phyloP scores from a whole-genome alignment of 2,329 filamentous ascomycete species.

The Ascochyta viciae-villosae region DNA sequence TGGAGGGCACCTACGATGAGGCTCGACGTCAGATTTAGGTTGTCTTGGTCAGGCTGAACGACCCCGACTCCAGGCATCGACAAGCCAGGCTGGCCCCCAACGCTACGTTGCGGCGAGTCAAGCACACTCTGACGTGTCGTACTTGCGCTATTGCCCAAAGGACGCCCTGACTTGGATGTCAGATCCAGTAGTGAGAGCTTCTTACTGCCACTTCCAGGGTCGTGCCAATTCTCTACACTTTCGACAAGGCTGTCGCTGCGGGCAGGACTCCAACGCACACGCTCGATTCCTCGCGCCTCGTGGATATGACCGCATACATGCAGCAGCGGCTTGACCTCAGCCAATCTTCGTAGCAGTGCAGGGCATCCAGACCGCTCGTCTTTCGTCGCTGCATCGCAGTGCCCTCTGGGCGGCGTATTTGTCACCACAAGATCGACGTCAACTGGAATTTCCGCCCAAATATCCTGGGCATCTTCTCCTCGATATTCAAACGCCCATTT shows the following conservation, averaged over 20 bases:
- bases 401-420: constrained; percentile 69
- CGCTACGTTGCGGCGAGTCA: constrained; percentile 18
- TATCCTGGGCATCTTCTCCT: constrained; percentile 45
- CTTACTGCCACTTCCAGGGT: constrained; percentile 63
- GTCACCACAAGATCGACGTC: constrained; percentile 72
- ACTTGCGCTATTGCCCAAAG: constrained; percentile 27
- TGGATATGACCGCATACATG: constrained; percentile 78
- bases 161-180: constrained; percentile 50
- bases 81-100: constrained; percentile 30
- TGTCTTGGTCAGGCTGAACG: constrained; percentile 29
- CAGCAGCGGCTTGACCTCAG: constrained; percentile 67
- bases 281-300: constrained; percentile 68
- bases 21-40: constrained; percentile 33
- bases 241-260: constrained; percentile 24
- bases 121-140: constrained; percentile 36
- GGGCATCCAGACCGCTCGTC: constrained; percentile 63
- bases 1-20: constrained; percentile 24
- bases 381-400: constrained; percentile 59
- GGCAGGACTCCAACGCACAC: constrained; percentile 65
- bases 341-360: constrained; percentile 63
- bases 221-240: constrained; percentile 60
- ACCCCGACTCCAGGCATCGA: constrained; percentile 6
- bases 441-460: constrained; percentile 69
- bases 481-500: constrained; percentile 74
- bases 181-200: constrained; percentile 71